Evolutionary conservation across 768 basidiomycete species (phyloP).

Genomic region (Mrakia frigida): DNA sequence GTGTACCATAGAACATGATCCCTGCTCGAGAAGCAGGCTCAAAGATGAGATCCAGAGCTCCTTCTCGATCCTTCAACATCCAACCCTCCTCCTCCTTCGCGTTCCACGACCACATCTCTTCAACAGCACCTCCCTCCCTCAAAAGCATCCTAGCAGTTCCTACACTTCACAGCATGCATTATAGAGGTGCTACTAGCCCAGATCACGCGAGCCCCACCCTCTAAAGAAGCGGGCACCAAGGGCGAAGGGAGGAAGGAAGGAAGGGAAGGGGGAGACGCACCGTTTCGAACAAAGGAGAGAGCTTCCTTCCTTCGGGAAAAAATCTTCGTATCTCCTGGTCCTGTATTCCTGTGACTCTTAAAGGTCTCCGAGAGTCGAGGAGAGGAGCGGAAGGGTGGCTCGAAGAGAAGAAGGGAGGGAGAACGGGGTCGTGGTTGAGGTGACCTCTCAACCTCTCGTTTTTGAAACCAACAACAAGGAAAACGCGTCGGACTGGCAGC

Average conservation of each 20-base stretch:
- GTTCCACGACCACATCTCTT: too few species aligned
- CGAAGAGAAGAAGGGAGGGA: background rate
- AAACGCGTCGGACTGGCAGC: background rate
- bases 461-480: background rate
- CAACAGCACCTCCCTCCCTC: too few species aligned
- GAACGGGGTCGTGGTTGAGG: background rate
- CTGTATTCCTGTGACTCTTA: background rate
- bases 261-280: too few species aligned
- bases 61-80: too few species aligned
- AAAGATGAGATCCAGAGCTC: too few species aligned
- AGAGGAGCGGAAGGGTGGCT: background rate
- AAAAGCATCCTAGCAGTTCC: too few species aligned
- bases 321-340: background rate
- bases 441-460: background rate
- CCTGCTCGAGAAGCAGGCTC: too few species aligned
- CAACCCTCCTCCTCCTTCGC: too few species aligned
- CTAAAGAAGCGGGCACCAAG: background rate
- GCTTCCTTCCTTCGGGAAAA: background rate
- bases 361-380: background rate
- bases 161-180: too few species aligned
- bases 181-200: background rate
- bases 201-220: background rate
- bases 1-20: too few species aligned
- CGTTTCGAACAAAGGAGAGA: background rate
- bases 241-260: background rate